Percentiles rank a stretch among this genome's conserved stretches.
Evolutionary conservation across 345 rosid genomes (phyloP).

Genomic region (Brassica carinata): DNA sequence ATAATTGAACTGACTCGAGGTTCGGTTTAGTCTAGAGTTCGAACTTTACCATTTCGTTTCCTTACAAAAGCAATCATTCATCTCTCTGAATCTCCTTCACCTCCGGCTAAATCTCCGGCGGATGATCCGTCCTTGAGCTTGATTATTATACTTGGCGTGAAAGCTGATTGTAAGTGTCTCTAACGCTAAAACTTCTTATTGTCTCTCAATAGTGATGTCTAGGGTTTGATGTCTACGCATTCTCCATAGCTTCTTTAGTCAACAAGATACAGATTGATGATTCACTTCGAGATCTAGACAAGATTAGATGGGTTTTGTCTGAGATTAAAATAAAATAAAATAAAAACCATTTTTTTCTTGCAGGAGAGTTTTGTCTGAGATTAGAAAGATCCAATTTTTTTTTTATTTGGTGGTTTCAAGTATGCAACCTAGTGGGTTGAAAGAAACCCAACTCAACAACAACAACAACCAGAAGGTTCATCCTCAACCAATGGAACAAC

Average conservation of each 20-base stretch:
- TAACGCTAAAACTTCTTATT: neutral
- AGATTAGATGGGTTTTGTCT: neutral
- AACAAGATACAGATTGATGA: slow-evolving; percentile 6
- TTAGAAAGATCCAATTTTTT: slow-evolving; percentile 15
- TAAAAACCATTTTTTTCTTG: neutral
- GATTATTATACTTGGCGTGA: slow-evolving; percentile 25
- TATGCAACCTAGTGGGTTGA: slow-evolving; percentile 81
- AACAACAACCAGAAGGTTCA: slow-evolving; percentile 71
- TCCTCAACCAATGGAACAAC: slow-evolving; percentile 96
- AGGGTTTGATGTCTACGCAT: slow-evolving; percentile 23
- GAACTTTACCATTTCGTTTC: slow-evolving; percentile 9
- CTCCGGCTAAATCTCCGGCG: slow-evolving; percentile 39
- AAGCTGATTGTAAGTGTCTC: slow-evolving; percentile 24
- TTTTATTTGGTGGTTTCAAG: slow-evolving; percentile 45
- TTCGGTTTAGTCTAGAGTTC: neutral
- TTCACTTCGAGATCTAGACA: slow-evolving; percentile 22
- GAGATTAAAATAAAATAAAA: neutral
- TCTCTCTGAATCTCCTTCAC: slow-evolving; percentile 15
- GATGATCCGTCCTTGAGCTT: slow-evolving; percentile 24
- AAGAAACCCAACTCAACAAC: slow-evolving; percentile 75
- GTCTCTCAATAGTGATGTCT: slow-evolving; percentile 12
- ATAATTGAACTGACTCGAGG: neutral
- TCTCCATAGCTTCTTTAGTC: slow-evolving; percentile 6
- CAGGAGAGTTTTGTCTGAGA: slow-evolving; percentile 25
- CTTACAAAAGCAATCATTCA: slow-evolving; percentile 8